Conservation (phyloP, 2,329 filamentous ascomycete genomes). For the Gremmenia infestans region DNA sequence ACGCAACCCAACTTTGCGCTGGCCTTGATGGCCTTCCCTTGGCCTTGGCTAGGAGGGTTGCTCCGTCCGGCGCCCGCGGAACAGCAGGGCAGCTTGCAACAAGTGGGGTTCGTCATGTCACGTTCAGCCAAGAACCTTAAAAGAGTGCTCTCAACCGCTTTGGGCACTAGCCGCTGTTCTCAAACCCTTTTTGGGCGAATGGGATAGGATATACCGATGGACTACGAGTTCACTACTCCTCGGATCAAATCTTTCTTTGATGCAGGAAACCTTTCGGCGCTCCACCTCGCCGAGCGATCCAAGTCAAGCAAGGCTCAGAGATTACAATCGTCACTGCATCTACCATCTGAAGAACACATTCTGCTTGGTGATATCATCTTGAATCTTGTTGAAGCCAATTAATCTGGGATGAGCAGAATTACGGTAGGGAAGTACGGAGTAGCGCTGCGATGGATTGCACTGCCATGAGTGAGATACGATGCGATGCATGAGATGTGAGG, state of each 20-base stretch:
- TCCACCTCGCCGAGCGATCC: background rate
- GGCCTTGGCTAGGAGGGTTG: background rate
- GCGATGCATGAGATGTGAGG: background rate
- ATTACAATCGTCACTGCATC: background rate
- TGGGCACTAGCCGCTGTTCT: background rate
- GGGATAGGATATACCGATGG: background rate
- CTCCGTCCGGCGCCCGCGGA: background rate
- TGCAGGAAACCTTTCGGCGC: conserved; percentile 5
- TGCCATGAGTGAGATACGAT: conserved; percentile 4
- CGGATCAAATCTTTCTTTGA: conserved; percentile 6
- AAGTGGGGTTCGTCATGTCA: background rate
- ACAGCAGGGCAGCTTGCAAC: background rate
- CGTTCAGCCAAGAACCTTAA: background rate
- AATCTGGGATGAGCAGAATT: conserved; percentile 3
- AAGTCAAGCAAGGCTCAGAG: background rate
- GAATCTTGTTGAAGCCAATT: background rate
- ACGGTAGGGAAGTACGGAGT: background rate
- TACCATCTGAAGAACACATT: background rate
- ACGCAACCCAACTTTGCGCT: too few relatives aligned
- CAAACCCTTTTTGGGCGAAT: background rate
- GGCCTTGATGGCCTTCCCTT: background rate
- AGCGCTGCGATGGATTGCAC: conserved; percentile 4
- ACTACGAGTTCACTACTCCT: background rate
- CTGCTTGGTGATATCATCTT: background rate
- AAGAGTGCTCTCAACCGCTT: background rate